Conservation (phyloP, 2,329 filamentous ascomycete species). For the Sclerotinia nivalis region DNA sequence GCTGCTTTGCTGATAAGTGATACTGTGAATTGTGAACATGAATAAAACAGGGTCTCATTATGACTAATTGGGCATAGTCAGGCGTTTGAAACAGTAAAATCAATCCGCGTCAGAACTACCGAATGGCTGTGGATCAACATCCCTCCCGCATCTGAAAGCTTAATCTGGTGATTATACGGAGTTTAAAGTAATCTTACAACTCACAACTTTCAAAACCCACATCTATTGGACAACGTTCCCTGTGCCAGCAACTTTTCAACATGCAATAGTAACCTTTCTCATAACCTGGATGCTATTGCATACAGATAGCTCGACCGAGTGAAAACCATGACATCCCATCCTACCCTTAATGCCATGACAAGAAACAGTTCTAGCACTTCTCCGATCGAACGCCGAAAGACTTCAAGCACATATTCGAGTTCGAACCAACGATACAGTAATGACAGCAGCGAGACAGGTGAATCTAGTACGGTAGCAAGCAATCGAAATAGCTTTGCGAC, state of each 20-base stretch:
- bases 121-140: conserved; percentile 13
- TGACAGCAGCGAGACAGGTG: conserved; percentile 48
- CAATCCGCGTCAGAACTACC: conserved; percentile 15
- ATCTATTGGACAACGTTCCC: not conserved
- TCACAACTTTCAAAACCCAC: conserved; percentile 1
- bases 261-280: conserved; percentile 26
- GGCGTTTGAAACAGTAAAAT: conserved; percentile 9
- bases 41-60: conserved; percentile 3
- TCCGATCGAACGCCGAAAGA: conserved; percentile 31
- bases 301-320: conserved; percentile 25
- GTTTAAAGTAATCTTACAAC: not conserved
- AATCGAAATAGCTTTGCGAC: conserved; percentile 33
- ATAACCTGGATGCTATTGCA: conserved; percentile 24
- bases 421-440: conserved; percentile 40
- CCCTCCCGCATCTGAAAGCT: conserved; percentile 11
- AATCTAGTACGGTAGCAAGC: conserved; percentile 47
- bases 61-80: conserved; percentile 9
- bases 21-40: not conserved
- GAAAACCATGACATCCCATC: conserved; percentile 36
- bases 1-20: not conserved
- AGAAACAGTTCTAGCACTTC: conserved; percentile 35
- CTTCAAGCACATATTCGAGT: conserved; percentile 32
- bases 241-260: conserved; percentile 1
- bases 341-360: conserved; percentile 24
- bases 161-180: conserved; percentile 15